Base-by-base conservation (phyloP, 306 rosid species). In the Quercus wislizeni region DNA sequence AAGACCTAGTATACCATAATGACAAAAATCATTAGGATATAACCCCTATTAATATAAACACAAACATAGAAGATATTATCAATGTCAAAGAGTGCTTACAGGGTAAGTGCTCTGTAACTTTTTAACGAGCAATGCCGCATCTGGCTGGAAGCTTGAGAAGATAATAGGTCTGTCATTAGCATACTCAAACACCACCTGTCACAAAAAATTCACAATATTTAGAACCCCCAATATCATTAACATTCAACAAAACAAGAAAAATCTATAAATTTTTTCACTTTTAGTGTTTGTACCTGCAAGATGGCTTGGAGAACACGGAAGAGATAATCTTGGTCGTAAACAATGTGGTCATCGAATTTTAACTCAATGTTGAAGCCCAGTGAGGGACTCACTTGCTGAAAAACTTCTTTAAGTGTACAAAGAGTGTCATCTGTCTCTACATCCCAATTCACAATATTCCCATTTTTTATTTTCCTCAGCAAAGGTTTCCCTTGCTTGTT, bases 91-190 rank as follows among this genome's bases (percentile, higher is more conserved):
- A 35, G 52, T 52, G 77, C 87, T 83, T 73, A 88, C 92, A 58
- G 92, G 92, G 38, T 86, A 88, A 1, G 78, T 79, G 56, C 46
- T 78, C 80, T 88, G 92, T 63, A 88, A 72, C 57, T 81, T 86
- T 27, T 78, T 41, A 30, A 77, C 27, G 14, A 88, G 63, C 52
- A 84, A 58, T 8, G 92, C 88, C 0, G 90, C 92, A 75, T 88
- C 92, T 0, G 92, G 92, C 58, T 86, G 88, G 81, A 88, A 88
- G 30, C 69, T 9, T 6, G 92, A 88, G 90, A 88, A 88, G 17
- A 88, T 75, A 20, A 88, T 82, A 30, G 92, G 82, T 71, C 92
- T 81, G 13, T 88, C 92, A 52, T 75, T 75, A 68, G 87, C 90
- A 49, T 74, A 51, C 62, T 35, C 76, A 54, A 79, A 77, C 49